Base-by-base conservation (phyloP, 768 basidiomycete genomes). In the Naganishia randhawae region DNA sequence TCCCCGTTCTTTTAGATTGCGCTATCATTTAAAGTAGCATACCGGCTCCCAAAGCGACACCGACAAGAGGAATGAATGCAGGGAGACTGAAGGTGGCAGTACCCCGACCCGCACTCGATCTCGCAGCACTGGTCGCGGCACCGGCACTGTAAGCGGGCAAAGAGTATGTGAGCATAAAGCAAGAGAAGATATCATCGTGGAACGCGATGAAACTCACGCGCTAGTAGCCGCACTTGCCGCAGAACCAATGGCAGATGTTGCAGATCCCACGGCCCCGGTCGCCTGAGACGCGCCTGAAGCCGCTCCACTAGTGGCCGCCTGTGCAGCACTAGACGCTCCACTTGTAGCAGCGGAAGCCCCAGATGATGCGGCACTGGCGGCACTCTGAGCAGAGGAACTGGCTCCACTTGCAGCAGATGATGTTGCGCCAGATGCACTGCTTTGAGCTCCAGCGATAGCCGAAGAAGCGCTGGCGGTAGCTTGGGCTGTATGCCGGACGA, bases 141-240 rank as follows among this genome's bases (percentile, higher is more conserved):
- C 29, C 42, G 33, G 50, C 57, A 29, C 55, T 52, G n/a, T 31
- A 37, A 50, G 31, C 37, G 42, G 14, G 32, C 27, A 3, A 39
- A 37, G 45, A 3, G 19, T n/a, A 22, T 29, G 32, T 3, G 32
- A n/a, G 33, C 10, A 22, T 52, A 22, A 31, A 29, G 4, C 27
- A 11, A 3, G 16, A 32, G 5, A 52, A 19, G 17, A 17, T 8
- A 3, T 5, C 51, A 52, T 29, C 19, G 51, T 16, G 8, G 14
- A 7, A 29, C 3, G 29, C 11, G 6, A 22, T 39, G n/a, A 7
- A 32, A 52, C 51, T 52, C 32, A 52, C 51, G 51, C 51, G 54
- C 54, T 55, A 33, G 66, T 68, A 32, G 70, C 66, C 11, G 50
- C 63, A 13, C 62, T 57, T 19, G 55, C 67, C 13, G 48, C 68